Evolutionary conservation across 352 stramenopile species (phyloP).

Genomic region (Globisporangium middletonii): DNA sequence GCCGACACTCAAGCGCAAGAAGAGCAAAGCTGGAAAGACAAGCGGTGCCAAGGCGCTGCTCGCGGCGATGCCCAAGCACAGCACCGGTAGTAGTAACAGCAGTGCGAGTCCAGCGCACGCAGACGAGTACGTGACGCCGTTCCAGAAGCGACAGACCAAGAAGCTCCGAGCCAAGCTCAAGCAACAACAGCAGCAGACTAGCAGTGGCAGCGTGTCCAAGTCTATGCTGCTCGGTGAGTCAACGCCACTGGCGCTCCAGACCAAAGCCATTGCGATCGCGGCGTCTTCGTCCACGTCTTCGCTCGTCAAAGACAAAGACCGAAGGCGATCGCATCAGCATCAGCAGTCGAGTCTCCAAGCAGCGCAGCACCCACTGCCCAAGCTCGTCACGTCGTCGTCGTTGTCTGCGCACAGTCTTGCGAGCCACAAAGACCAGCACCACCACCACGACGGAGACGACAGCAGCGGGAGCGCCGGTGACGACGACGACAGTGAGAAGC

Average conservation of each 20-base stretch:
- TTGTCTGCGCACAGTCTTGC: conserved; percentile 20
- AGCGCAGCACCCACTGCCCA: conserved; percentile 36
- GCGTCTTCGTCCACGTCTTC: not conserved
- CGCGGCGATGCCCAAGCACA: conserved; percentile 3
- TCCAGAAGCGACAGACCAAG: conserved; percentile 39
- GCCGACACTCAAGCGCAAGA: conserved; percentile 27
- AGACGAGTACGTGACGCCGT: conserved; percentile 28
- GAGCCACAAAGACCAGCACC: conserved; percentile 19
- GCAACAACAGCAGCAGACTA: conserved; percentile 19
- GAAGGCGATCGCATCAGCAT: conserved; percentile 27
- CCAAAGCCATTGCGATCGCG: conserved; percentile 13
- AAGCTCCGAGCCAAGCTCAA: conserved; percentile 39
- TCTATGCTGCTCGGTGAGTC: conserved; percentile 45
- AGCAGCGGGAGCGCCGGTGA: conserved; percentile 12
- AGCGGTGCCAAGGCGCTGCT: conserved; percentile 5
- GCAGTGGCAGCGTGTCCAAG: conserved; percentile 24
- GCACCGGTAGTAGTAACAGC: not conserved
- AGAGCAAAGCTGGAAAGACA: conserved; percentile 21
- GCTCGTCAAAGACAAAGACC: conserved; percentile 21
- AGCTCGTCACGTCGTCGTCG: conserved; percentile 28
- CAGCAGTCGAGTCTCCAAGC: conserved; percentile 9
- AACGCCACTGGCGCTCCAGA: conserved; percentile 5
- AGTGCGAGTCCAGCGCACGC: conserved; percentile 1
- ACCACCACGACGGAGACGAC: conserved; percentile 4
- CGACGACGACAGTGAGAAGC: conserved; percentile 29